Conservation (phyloP, 23 red algal genomes). For the Agarophyton chilense region DNA sequence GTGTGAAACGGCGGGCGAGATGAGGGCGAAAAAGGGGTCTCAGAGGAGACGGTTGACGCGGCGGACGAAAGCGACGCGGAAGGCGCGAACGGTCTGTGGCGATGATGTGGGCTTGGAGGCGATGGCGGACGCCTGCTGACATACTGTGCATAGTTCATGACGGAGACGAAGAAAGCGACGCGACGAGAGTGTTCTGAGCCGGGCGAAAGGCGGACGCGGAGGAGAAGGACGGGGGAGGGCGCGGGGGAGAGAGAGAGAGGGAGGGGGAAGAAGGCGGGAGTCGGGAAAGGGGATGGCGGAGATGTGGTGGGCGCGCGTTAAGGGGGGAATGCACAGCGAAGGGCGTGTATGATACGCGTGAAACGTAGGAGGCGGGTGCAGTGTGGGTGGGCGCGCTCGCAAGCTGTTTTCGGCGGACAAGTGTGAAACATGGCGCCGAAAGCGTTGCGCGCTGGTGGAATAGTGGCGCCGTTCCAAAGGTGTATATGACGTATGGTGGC, state of each 20-base stretch:
- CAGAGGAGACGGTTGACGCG: constrained; percentile 19
- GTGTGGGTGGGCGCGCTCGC: no score
- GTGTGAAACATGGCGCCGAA: no score
- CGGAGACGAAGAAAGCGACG: background rate
- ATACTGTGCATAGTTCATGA: constrained; percentile 55
- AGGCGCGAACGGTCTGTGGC: background rate
- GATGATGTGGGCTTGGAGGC: constrained; percentile 2
- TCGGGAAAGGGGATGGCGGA: background rate
- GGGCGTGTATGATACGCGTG: background rate
- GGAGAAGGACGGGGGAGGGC: background rate
- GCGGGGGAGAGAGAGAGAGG: background rate
- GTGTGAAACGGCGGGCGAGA: constrained; percentile 19
- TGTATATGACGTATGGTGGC: no score
- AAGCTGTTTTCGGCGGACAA: no score
- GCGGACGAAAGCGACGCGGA: constrained; percentile 34
- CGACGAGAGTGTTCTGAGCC: background rate
- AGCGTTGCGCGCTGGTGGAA: no score
- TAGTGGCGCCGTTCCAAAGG: no score
- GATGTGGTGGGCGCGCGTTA: background rate
- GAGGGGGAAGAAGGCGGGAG: background rate
- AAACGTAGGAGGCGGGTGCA: background rate
- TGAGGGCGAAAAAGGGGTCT: background rate
- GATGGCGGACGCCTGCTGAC: constrained; percentile 49
- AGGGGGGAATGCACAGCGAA: background rate
- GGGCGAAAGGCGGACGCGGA: background rate